These are phyloP conservation scores for Sherardia arvensis DNA, from an alignment of 257 asterid genomes.

Conservation along the genomic window DNA sequence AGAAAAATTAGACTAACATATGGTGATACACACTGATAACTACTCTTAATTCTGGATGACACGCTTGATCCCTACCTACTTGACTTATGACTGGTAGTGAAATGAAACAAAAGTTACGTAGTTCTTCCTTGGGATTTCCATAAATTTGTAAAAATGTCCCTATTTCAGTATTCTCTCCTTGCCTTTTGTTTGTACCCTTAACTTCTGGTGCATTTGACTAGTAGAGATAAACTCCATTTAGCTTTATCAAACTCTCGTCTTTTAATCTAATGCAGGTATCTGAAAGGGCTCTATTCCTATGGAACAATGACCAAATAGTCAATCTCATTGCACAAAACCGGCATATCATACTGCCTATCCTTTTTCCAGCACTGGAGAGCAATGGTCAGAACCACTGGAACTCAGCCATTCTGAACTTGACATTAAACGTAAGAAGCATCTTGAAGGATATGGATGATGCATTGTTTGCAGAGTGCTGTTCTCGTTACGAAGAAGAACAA, in stretches of 20 bases:
- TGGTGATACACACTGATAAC: not conserved
- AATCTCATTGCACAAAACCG: constrained; percentile 66
- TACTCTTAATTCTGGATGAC: not conserved
- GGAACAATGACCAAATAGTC: constrained; percentile 67
- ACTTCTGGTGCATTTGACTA: not conserved
- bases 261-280: constrained; percentile 50
- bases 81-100: not conserved
- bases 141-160: not conserved
- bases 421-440: constrained; percentile 58
- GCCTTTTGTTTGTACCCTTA: not conserved
- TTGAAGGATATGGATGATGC: constrained; percentile 67
- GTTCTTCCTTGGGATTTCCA: not conserved
- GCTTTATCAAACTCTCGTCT: not conserved
- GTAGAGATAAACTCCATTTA: not conserved
- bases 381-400: constrained; percentile 74
- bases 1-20: too few relatives aligned
- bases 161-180: not conserved
- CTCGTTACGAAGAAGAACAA: constrained; percentile 45
- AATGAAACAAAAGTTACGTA: not conserved
- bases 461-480: constrained; percentile 43
- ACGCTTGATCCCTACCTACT: not conserved
- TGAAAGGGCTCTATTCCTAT: constrained; percentile 76
- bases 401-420: constrained; percentile 57
- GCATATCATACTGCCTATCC: constrained; percentile 58
- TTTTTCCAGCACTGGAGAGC: constrained; percentile 68